Percentiles rank a stretch among this genome's conserved stretches.
phyloP scores from a whole-genome alignment of 768 basidiomycete genomes.

The Goffeauzyma gilvescens region DNA sequence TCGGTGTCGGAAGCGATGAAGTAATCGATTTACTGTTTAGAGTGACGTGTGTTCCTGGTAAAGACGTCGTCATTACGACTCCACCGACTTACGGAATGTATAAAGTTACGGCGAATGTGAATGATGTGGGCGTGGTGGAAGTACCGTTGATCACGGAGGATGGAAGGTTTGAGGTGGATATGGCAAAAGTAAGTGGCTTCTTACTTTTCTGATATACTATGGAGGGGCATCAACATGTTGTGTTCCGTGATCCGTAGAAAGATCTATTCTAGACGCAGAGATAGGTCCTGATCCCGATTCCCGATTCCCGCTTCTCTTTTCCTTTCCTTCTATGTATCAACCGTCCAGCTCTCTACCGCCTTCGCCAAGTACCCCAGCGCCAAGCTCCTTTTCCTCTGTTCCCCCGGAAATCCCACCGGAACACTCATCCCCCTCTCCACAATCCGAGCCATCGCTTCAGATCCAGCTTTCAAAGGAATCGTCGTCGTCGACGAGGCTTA shows the following conservation, averaged over 20 bases:
- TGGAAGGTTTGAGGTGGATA: conserved; percentile 57
- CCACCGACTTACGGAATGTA: conserved; percentile 99
- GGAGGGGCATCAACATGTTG: no score
- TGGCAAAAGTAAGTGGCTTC: conserved; percentile 46
- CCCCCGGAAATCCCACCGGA: conserved; percentile 91
- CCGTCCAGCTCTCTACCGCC: conserved; percentile 55
- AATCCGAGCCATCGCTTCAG: conserved; percentile 53
- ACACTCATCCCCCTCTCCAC: conserved; percentile 58
- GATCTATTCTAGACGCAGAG: not conserved
- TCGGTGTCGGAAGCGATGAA: conserved; percentile 94
- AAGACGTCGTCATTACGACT: conserved; percentile 66
- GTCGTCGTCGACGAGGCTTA: conserved; percentile 94
- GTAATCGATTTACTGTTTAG: conserved; percentile 87
- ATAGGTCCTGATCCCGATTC: not conserved
- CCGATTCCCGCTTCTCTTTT: not conserved
- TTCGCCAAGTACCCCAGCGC: conserved; percentile 54
- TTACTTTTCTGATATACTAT: no score
- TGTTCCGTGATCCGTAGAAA: no score
- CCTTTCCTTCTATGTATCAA: no score
- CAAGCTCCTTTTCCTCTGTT: conserved; percentile 85
- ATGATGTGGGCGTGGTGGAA: conserved; percentile 67
- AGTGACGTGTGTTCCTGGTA: conserved; percentile 57
- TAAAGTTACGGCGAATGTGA: conserved; percentile 78
- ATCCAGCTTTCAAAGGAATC: conserved; percentile 68
- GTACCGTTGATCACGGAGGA: conserved; percentile 62